Percentiles rank a stretch among this genome's conserved stretches.
Conservation (phyloP, 192 early-diverging fungal genomes). For the Umbelopsis vinacea region DNA sequence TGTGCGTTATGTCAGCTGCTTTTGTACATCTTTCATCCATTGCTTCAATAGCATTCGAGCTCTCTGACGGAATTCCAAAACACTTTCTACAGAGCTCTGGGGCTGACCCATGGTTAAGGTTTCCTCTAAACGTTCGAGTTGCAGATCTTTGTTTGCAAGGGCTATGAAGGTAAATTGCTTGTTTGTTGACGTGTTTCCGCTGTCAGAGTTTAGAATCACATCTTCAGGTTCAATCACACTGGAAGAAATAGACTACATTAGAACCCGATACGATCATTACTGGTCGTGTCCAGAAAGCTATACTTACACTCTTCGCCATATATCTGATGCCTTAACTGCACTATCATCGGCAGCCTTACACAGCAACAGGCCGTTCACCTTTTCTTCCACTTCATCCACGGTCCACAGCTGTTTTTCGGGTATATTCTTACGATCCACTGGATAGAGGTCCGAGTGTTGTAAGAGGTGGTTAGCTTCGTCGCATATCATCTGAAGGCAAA, state of each 20-base stretch:
- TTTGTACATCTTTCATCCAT: neutral
- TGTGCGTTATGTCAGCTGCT: neutral
- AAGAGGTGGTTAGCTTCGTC: conserved; percentile 38
- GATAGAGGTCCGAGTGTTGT: conserved; percentile 13
- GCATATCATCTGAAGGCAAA: conserved; percentile 37
- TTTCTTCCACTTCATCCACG: conserved; percentile 43
- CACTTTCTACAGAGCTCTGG: neutral
- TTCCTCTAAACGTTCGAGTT: conserved; percentile 1
- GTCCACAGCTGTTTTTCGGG: conserved; percentile 36
- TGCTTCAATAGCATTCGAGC: conserved; percentile 3
- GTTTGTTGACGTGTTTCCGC: neutral
- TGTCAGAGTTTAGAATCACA: neutral
- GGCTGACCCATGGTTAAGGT: neutral
- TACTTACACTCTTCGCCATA: conserved; percentile 26
- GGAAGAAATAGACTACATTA: neutral
- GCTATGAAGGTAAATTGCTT: conserved; percentile 11
- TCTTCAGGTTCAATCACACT: conserved; percentile 16
- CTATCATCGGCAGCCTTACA: neutral
- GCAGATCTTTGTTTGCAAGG: conserved; percentile 6
- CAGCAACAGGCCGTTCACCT: conserved; percentile 24
- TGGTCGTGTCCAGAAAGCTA: neutral
- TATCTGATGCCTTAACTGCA: neutral
- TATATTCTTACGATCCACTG: neutral
- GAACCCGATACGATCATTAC: neutral
- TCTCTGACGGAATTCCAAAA: conserved; percentile 16